Base-by-base conservation (phyloP, 768 basidiomycete species). In the Favolaschia claudopus region DNA sequence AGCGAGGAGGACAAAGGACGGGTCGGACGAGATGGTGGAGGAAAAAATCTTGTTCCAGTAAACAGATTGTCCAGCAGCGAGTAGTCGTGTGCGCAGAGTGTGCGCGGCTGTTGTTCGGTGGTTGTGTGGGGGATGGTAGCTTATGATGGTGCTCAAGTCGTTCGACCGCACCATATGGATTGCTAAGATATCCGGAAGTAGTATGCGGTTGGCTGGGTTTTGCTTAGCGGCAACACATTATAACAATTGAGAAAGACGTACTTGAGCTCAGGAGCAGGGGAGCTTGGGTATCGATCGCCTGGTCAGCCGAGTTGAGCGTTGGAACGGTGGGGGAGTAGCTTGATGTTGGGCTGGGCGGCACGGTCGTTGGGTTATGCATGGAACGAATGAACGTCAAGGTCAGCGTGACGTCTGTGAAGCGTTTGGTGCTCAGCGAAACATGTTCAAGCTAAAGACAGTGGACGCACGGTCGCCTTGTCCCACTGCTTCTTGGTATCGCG, bases 401-500 rank as follows among this genome's bases (percentile, higher is more conserved):
- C 33, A 88, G 71, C 1, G 86, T 88, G 44, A 88, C 82, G 69
- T 86, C 86, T 87, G 46, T 7, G 43, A 56, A n/a, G 24, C 25
- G 7, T 19, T 29, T 9, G 42, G 19, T 42, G 43, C 19, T 32
- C 33, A 56, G 19, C 55, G 50, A n/a, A 20, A 46, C 24, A 9
- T 13, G 42, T 19, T 12, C 24, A 29, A 42, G 20, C 22, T 27
- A 15, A 31, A 27, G 39, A 12, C n/a, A 5, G n/a, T 7, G 28
- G 8, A 49, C 85, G 64, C 62, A 88, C 85, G 86, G 70, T 88
- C 87, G 64, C 84, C 80, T 42, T 72, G 34, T 5, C 62, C 32
- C 1, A 79, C 55, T 45, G 77, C 80, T 62, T 87, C 86, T 60
- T 86, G 82, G 48, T 83, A 89, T 51, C 86, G 81, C 1, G 85